These are phyloP conservation scores for Salix exigua DNA, from an alignment of 345 rosid genomes.

Conservation along the genomic window DNA sequence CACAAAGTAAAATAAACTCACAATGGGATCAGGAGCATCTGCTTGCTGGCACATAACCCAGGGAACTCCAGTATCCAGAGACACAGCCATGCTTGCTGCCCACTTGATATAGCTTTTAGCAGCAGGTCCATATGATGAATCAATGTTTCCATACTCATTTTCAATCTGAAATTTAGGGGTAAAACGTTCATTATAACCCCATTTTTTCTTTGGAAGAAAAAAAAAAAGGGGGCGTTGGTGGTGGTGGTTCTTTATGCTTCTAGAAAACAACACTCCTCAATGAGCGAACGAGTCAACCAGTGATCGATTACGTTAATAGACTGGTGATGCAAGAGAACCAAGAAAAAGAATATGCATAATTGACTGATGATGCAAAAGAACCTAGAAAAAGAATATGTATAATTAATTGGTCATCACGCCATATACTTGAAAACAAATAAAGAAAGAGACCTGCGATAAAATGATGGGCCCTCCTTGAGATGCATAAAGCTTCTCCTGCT, in stretches of 20 bases:
- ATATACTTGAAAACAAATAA: not conserved
- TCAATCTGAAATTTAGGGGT: conserved; percentile 58
- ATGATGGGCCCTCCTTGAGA: conserved; percentile 97
- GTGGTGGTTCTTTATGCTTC: too few species aligned
- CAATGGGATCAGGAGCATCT: conserved; percentile 94
- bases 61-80: conserved; percentile 86
- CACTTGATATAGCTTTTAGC: conserved; percentile 73
- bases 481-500: conserved; percentile 82
- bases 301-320: conserved; percentile 1
- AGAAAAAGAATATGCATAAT: not conserved
- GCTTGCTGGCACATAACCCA: conserved; percentile 98
- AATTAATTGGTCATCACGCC: not conserved
- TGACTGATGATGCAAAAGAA: conserved; percentile 3
- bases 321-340: conserved; percentile 2
- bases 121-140: conserved; percentile 59
- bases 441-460: conserved; percentile 67
- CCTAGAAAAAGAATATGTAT: not conserved
- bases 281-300: conserved; percentile 7
- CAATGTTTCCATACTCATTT: conserved; percentile 90
- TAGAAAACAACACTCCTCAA: not conserved
- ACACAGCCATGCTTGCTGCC: conserved; percentile 91
- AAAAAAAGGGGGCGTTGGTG: too few species aligned
- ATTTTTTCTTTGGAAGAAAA: not conserved
- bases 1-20: conserved; percentile 29
- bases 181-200: not conserved